A percentile compares a stretch with the other conserved stretches of the same genome.
phyloP scores from a whole-genome alignment of 169 alveolate species.

The Neospora caninum region DNA sequence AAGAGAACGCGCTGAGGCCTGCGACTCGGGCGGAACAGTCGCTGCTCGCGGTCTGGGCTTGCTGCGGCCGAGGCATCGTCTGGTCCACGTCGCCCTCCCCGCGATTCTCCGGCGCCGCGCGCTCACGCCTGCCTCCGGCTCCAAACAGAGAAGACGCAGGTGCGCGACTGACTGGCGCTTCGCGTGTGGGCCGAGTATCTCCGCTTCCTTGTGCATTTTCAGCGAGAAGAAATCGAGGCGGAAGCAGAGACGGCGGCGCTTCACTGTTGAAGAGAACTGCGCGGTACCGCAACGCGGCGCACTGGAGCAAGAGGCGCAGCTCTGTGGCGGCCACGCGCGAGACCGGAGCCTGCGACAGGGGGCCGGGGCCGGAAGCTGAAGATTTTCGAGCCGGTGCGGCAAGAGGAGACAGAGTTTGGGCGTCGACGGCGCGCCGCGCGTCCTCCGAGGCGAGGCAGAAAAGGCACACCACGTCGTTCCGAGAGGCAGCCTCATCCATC shows the following conservation, averaged over 20 bases:
- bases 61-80: background rate
- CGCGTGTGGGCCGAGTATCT: no score
- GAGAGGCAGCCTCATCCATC: background rate
- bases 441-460: background rate
- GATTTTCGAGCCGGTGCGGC: background rate
- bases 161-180: no score
- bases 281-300: background rate
- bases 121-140: no score
- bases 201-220: background rate
- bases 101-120: no score
- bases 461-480: background rate
- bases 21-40: no score
- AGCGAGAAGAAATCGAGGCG: background rate
- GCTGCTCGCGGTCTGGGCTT: no score
- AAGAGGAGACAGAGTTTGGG: background rate
- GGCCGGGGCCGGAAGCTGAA: background rate
- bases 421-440: background rate
- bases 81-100: background rate
- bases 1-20: background rate
- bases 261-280: background rate
- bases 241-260: slow-evolving; percentile 2
- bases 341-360: no score
- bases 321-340: background rate
- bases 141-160: no score
- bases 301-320: slow-evolving; percentile 29